Evolutionary conservation across 768 basidiomycete species (phyloP).

Genomic region (Pluteus cervinus): DNA sequence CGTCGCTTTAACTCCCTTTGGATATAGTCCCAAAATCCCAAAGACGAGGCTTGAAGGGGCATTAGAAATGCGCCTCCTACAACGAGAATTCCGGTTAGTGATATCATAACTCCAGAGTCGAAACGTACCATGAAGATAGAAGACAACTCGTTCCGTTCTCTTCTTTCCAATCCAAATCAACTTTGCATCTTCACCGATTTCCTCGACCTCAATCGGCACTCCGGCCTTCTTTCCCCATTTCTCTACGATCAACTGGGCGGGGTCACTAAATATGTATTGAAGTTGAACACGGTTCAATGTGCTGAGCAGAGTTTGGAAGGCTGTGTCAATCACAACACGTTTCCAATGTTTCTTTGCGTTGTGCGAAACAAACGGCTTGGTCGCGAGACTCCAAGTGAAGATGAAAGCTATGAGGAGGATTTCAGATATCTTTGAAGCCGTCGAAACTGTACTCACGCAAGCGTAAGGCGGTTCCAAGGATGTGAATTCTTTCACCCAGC

Average conservation of each 20-base stretch:
- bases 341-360: conserved; percentile 18
- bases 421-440: no score
- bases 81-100: background rate
- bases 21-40: conserved; percentile 25
- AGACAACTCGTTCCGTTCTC: conserved; percentile 23
- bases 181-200: conserved; percentile 18
- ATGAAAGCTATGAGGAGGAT: conserved; percentile 15
- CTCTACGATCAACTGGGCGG: conserved; percentile 11
- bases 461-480: no score
- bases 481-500: no score
- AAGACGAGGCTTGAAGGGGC: conserved; percentile 13
- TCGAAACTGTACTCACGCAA: no score
- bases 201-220: conserved; percentile 16
- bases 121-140: conserved; percentile 25
- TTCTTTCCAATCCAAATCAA: conserved; percentile 28
- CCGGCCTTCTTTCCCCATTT: conserved; percentile 14
- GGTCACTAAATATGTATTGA: conserved; percentile 15
- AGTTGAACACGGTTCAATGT: no score
- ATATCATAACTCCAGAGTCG: background rate
- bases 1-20: conserved; percentile 17
- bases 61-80: conserved; percentile 26
- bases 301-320: conserved; percentile 9
- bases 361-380: conserved; percentile 15
- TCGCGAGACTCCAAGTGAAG: conserved; percentile 15
- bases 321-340: conserved; percentile 14